Conservation (phyloP, 2,329 filamentous ascomycete species). For the Chalaropsis thielavioides region DNA sequence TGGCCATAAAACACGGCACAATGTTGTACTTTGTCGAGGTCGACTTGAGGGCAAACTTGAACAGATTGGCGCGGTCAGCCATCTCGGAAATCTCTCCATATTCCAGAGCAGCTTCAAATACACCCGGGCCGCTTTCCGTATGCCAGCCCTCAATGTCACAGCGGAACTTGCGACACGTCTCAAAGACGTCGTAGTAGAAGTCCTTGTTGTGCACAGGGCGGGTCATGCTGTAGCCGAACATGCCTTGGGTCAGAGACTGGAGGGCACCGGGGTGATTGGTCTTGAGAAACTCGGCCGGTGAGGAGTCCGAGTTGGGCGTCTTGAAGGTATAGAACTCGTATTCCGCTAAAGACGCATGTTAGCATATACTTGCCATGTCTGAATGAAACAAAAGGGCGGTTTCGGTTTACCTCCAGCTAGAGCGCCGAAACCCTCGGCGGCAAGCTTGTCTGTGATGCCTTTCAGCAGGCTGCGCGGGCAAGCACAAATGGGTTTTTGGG, state of each 20-base stretch:
- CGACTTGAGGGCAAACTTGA: constrained; percentile 84
- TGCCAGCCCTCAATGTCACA: constrained; percentile 90
- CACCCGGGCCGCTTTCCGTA: constrained; percentile 83
- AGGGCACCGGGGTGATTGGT: constrained; percentile 59
- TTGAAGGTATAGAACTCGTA: constrained; percentile 93
- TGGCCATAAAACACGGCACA: constrained; percentile 97
- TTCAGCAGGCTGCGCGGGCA: constrained; percentile 67
- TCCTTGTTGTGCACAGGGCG: constrained; percentile 79
- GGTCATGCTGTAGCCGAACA: constrained; percentile 90
- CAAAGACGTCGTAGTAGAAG: constrained; percentile 79
- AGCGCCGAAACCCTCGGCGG: constrained; percentile 56
- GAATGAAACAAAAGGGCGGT: background rate
- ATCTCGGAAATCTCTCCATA: constrained; percentile 78
- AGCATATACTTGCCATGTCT: too few relatives aligned
- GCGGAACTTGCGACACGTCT: constrained; percentile 60
- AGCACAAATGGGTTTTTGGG: constrained; percentile 52
- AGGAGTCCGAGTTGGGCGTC: constrained; percentile 46
- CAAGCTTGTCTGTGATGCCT: constrained; percentile 51
- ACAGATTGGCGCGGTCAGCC: constrained; percentile 82
- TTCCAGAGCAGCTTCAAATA: constrained; percentile 89
- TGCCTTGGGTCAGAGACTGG: constrained; percentile 73
- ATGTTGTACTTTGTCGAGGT: constrained; percentile 78
- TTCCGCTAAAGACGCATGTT: constrained; percentile 46
- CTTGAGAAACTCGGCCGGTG: constrained; percentile 59
- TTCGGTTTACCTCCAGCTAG: constrained; percentile 78